Base-by-base conservation (phyloP, 2,329 filamentous ascomycete species). In the Seiridium unicorne region DNA sequence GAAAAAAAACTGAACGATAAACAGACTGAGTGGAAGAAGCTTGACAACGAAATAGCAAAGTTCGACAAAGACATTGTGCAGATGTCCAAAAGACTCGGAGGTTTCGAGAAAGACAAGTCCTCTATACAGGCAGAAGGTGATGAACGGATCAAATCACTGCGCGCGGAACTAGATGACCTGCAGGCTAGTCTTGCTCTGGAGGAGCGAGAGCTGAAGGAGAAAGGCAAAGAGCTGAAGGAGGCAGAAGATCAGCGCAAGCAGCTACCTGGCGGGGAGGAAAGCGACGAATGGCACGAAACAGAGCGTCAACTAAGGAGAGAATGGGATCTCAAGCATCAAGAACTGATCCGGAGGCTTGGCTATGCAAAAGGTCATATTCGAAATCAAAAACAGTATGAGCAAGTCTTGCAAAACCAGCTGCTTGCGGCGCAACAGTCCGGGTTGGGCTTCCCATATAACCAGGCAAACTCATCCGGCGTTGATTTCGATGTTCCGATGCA, bases 141-240 rank as follows among this genome's bases (percentile, higher is more conserved):
- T 60, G 69, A 76, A 18, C 81, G 84, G 61, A 74, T 81, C n/a
- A 75, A 77, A 42, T 77, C 81, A 47, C 76, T 88, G 44, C 80
- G 81, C 48, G 76, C 79, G 44, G 78, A 86, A 58, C 88, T 89
- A 53, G 75, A 77, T 42, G 77, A 83, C 36, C 77, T 91, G 31
- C 89, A 92, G 67, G 84, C 89, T 44, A 87, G 88, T 60, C 84
- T 84, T 61, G 77, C 82, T 5, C 79, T 80, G 40, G 78, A 94
- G 55, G 91, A 95, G 71, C 84, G 90, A 7, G 88, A 91, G 63
- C 82, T 95, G 35, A 89, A 87, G 65, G 84, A 90, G 61, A 90
- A 89, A 67, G 84, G 86, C n/a, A 79, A 80, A 32, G 85, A 89
- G 64, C 85, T 94, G 64, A 91, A 92, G 70, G 83, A 88, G 56